phyloP scores from a whole-genome alignment of 345 rosid species.

The Bretschneidera sinensis region DNA sequence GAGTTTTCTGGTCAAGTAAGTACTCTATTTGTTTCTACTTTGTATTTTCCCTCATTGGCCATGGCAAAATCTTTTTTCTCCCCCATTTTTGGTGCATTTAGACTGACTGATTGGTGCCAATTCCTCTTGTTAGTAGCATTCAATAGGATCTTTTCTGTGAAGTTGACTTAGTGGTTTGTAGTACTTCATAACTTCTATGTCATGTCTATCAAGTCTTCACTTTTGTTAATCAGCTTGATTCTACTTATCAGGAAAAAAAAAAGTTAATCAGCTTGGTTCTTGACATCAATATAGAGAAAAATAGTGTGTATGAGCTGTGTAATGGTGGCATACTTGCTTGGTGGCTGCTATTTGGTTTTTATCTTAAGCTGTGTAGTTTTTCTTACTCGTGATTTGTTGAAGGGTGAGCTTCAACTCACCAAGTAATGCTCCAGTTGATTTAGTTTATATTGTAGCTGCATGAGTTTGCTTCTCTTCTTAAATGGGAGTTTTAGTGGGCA shows the following conservation, averaged over 20 bases:
- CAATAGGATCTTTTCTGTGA: not conserved
- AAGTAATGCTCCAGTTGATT: not conserved
- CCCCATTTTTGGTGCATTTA: not conserved
- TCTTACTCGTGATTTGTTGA: not conserved
- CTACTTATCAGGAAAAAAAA: no score
- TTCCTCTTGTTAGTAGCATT: slow-evolving; percentile 9
- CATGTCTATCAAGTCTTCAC: not conserved
- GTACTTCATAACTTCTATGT: slow-evolving; percentile 4
- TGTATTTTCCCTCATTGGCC: slow-evolving; percentile 17
- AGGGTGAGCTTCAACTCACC: not conserved
- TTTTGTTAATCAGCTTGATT: not conserved
- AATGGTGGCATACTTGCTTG: not conserved
- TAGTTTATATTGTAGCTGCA: not conserved
- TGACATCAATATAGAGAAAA: slow-evolving; percentile 6
- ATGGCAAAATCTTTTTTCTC: not conserved
- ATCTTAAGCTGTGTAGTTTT: not conserved
- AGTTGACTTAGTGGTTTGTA: slow-evolving; percentile 4
- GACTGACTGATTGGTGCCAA: slow-evolving; percentile 2
- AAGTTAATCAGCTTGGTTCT: not conserved
- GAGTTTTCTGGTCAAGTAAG: slow-evolving; percentile 42
- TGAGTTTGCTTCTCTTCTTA: not conserved
- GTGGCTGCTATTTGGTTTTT: slow-evolving; percentile 1
- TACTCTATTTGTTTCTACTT: slow-evolving; percentile 14
- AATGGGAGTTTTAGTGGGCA: not conserved
- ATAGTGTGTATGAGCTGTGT: slow-evolving; percentile 11